Evolutionary conservation across 352 stramenopile species (phyloP).

Genomic region (Globisporangium lucens): DNA sequence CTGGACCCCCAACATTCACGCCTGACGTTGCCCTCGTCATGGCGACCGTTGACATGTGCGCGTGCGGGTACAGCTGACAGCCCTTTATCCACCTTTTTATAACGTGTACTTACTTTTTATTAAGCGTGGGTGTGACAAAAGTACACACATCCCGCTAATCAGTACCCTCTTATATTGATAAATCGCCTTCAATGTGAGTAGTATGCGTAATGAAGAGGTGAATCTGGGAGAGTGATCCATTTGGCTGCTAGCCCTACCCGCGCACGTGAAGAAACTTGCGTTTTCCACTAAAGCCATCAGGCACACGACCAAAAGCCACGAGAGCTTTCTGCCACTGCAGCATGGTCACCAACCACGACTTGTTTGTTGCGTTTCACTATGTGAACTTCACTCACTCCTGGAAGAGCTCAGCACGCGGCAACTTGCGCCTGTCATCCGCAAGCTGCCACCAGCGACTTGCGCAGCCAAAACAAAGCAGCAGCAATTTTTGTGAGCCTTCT

Average conservation of each 20-base stretch:
- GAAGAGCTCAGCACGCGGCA: not conserved
- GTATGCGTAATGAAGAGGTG: not conserved
- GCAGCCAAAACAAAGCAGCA: not conserved
- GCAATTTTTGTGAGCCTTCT: not conserved
- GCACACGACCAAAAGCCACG: not conserved
- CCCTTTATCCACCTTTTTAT: not conserved
- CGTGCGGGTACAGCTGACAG: not conserved
- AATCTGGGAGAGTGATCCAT: not conserved
- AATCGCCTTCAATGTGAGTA: not conserved
- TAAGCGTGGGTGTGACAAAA: not conserved
- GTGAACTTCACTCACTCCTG: not conserved
- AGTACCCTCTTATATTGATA: no score
- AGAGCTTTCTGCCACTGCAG: not conserved
- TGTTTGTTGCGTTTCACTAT: not conserved
- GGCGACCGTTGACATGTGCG: slow-evolving; percentile 9
- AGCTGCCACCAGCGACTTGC: not conserved
- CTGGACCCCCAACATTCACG: not conserved
- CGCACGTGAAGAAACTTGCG: not conserved
- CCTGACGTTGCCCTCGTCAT: slow-evolving; percentile 18
- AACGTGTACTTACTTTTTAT: not conserved
- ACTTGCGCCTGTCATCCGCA: not conserved
- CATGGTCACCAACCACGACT: not conserved
- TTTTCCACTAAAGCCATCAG: not conserved
- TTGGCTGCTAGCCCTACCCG: not conserved
- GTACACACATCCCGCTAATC: no score